A percentile compares a stretch with the other conserved stretches of the same genome.
These are phyloP conservation scores for Plantago elongata DNA, from an alignment of 257 asterid genomes.

Conservation along the genomic window DNA sequence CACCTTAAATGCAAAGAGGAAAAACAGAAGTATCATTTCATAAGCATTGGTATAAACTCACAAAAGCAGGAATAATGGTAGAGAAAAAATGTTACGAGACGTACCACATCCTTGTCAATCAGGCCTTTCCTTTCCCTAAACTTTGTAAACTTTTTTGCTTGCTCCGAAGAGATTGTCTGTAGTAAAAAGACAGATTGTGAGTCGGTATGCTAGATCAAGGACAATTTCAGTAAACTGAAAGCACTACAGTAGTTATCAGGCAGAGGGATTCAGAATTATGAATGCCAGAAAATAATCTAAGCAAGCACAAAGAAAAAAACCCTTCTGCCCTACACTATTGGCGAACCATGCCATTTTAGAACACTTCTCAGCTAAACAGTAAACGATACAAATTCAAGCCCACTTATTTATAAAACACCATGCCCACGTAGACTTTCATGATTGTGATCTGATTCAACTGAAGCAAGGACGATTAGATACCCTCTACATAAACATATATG, in stretches of 20 bases:
- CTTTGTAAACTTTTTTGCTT: conserved; percentile 85
- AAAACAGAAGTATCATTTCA: neutral
- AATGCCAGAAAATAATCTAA: conserved; percentile 2
- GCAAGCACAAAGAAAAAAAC: neutral
- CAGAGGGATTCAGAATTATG: conserved; percentile 6
- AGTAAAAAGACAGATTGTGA: conserved; percentile 16
- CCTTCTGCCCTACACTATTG: too few species aligned
- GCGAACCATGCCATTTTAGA: too few species aligned
- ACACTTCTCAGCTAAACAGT: too few species aligned
- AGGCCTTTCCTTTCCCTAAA: conserved; percentile 97
- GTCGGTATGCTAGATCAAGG: conserved; percentile 18
- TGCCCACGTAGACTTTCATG: too few species aligned
- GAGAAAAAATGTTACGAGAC: neutral
- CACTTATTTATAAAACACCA: too few species aligned
- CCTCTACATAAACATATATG: too few species aligned
- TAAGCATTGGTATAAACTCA: neutral
- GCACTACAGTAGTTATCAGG: conserved; percentile 11
- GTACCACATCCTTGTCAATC: conserved; percentile 97
- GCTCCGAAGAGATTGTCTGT: conserved; percentile 80
- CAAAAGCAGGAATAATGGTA: neutral
- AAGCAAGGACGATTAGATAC: too few species aligned
- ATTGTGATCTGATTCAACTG: too few species aligned
- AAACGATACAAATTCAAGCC: too few species aligned
- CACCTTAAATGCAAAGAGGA: conserved; percentile 50
- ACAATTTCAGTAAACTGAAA: neutral